phyloP scores from a whole-genome alignment of 73 alveolate species.

The Halteria grandinella region DNA sequence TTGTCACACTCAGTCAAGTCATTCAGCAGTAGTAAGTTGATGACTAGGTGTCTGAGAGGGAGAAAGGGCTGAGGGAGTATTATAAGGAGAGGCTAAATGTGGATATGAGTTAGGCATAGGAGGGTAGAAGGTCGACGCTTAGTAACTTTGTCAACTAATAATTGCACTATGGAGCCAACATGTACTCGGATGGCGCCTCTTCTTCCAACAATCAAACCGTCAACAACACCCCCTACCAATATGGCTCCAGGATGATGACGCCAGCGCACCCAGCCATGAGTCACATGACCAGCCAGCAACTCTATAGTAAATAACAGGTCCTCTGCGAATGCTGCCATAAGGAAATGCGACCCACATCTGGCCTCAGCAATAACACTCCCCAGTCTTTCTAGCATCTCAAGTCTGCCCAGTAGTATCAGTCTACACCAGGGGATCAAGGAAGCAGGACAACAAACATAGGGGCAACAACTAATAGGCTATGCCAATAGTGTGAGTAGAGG shows the following conservation, averaged over 20 bases:
- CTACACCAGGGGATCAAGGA: too few species aligned
- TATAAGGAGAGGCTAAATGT: too few species aligned
- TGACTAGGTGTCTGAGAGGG: not conserved
- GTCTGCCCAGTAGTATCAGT: constrained; percentile 4
- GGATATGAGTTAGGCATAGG: too few species aligned
- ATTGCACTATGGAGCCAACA: not conserved
- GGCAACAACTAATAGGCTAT: too few species aligned
- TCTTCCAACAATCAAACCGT: constrained; percentile 8
- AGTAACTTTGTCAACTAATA: constrained; percentile 11
- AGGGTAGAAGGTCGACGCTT: constrained; percentile 25
- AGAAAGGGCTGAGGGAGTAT: not conserved
- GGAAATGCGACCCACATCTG: constrained; percentile 7
- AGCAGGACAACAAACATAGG: too few species aligned
- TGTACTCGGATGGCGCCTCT: constrained; percentile 25
- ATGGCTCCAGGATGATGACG: not conserved
- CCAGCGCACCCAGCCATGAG: not conserved
- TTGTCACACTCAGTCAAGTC: constrained; percentile 17
- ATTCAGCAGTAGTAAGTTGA: not conserved
- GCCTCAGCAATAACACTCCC: constrained; percentile 9
- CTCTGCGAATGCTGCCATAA: not conserved
- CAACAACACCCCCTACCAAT: constrained; percentile 21
- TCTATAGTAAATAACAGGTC: constrained; percentile 11
- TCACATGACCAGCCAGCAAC: not conserved
- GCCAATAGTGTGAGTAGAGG: too few species aligned
- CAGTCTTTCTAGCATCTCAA: constrained; percentile 17